Base-by-base conservation (phyloP, 768 basidiomycete genomes). In the Phanerochaete carnosa region DNA sequence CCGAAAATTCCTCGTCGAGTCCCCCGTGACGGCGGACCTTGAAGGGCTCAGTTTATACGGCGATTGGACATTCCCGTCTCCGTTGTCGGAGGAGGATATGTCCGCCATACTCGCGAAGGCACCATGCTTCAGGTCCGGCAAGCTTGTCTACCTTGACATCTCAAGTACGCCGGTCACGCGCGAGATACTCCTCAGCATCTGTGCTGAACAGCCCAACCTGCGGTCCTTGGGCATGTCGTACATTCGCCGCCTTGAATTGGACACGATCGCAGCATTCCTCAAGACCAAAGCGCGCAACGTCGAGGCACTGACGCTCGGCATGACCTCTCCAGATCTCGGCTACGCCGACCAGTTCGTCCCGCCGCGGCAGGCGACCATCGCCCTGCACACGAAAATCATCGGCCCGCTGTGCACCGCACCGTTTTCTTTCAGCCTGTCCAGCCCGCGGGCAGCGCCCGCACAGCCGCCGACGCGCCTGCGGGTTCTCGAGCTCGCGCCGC, bases 191-290 rank as follows among this genome's bases (percentile, higher is more conserved):
- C 64, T 68, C 16, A 76, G 79, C 11, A 69, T 75, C 0, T 86
- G 86, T 69, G 80, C 80, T 19, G 74, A 85, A 7, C 93, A 93
- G 71, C 86, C 85, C 2, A 80, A 80, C 46, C 79, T 99, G 28
- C 87, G 95, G 58, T 94, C 94, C 22, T 79, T 98, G 39, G 96
- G 97, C 5, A 81, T 99, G 26, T 95, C 93, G 8, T 87, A 94
- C 72, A 92, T 97, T 59, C 84, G 90, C 5, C 69, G 78, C 29
- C 80, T 98, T 33, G 79, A 83, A 45, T 76, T 98, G 28, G 77
- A 77, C 23, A 81, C 77, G 5, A 78, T 98, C 57, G 75, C 88
- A 7, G 74, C 81, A 15, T 95, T 98, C 74, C 64, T 98, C 52
- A 73, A 77, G 60, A 74, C 70, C 25, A 90, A 88, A 64, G 88